Evolutionary conservation across 1,284 basidiomycete genomes (phyloP).

Genomic region (Ganoderma lingzhi): DNA sequence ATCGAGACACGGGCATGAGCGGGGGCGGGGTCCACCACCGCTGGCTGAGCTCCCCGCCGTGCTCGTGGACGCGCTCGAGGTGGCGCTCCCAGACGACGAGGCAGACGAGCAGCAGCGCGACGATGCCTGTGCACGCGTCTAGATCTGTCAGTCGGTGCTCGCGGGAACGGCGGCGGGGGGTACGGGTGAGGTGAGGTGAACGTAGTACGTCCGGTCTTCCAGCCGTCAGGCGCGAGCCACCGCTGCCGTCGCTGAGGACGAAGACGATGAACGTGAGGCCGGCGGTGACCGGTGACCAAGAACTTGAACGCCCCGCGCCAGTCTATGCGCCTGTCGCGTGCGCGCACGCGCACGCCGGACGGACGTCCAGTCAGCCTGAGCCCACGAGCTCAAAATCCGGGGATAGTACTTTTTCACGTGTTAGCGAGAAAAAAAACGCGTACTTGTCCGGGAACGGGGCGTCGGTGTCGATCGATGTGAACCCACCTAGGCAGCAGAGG

Average conservation of each 20-base stretch:
- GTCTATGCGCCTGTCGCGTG: slow-evolving; percentile 63
- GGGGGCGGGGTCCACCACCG: slow-evolving; percentile 61
- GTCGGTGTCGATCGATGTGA: slow-evolving; percentile 55
- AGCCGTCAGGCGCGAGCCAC: slow-evolving; percentile 66
- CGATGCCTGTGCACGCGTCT: slow-evolving; percentile 52
- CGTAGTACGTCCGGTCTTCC: slow-evolving; percentile 72
- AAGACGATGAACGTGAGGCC: slow-evolving; percentile 86
- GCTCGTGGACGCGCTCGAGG: slow-evolving; percentile 53
- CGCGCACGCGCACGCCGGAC: too few relatives aligned
- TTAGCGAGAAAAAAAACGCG: neutral
- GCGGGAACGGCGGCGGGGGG: slow-evolving; percentile 1
- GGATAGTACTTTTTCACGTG: too few relatives aligned
- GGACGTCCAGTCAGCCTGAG: too few relatives aligned
- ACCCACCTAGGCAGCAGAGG: slow-evolving; percentile 48
- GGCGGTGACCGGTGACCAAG: slow-evolving; percentile 61
- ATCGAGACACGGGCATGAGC: slow-evolving; percentile 75
- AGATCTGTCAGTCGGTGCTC: neutral
- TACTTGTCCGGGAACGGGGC: slow-evolving; percentile 52
- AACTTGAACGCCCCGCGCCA: slow-evolving; percentile 75
- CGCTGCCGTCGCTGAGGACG: slow-evolving; percentile 77
- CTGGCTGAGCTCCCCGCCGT: slow-evolving; percentile 34
- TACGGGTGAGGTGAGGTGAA: slow-evolving; percentile 13
- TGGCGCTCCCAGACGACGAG: slow-evolving; percentile 79
- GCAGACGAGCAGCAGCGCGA: slow-evolving; percentile 58
- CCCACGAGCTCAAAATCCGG: too few relatives aligned